Conservation (phyloP, 73 alveolate genomes). For the Paramecium tetraurelia region DNA sequence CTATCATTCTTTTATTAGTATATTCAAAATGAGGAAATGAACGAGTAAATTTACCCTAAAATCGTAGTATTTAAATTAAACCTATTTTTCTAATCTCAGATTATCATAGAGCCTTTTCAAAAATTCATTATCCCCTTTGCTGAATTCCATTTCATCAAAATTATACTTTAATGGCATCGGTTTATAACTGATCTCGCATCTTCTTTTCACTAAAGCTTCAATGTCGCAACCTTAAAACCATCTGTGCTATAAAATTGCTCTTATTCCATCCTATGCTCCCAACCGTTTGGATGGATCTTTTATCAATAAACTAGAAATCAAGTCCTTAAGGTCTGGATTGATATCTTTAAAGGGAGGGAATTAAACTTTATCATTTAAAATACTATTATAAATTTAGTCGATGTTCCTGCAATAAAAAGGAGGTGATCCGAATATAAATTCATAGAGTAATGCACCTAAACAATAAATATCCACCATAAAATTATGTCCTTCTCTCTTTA, state of each 20-base stretch:
- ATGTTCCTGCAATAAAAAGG: conserved; percentile 77
- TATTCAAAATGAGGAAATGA: neutral
- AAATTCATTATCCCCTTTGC: conserved; percentile 37
- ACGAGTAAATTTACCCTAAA: neutral
- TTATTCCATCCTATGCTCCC: conserved; percentile 63
- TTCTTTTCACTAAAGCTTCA: conserved; percentile 49
- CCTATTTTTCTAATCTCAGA: neutral
- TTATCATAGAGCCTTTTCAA: neutral
- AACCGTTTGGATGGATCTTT: conserved; percentile 79
- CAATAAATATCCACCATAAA: conserved; percentile 80
- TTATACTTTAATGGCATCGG: conserved; percentile 34
- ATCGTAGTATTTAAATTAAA: neutral
- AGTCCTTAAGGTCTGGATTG: conserved; percentile 51
- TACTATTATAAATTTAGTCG: conserved; percentile 70
- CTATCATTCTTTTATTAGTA: neutral
- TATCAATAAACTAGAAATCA: conserved; percentile 72
- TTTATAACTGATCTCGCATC: neutral
- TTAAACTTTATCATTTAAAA: conserved; percentile 52
- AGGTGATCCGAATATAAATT: conserved; percentile 86
- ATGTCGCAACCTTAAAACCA: conserved; percentile 86
- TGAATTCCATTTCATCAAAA: conserved; percentile 44
- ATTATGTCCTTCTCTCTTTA: conserved; percentile 76
- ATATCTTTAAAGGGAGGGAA: conserved; percentile 51
- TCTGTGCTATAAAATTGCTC: conserved; percentile 81
- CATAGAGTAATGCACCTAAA: conserved; percentile 86